A percentile compares a stretch with the other conserved stretches of the same genome.
These are phyloP conservation scores for Exophiala oligosperma DNA, from an alignment of 2,329 filamentous ascomycete genomes.

Conservation along the genomic window DNA sequence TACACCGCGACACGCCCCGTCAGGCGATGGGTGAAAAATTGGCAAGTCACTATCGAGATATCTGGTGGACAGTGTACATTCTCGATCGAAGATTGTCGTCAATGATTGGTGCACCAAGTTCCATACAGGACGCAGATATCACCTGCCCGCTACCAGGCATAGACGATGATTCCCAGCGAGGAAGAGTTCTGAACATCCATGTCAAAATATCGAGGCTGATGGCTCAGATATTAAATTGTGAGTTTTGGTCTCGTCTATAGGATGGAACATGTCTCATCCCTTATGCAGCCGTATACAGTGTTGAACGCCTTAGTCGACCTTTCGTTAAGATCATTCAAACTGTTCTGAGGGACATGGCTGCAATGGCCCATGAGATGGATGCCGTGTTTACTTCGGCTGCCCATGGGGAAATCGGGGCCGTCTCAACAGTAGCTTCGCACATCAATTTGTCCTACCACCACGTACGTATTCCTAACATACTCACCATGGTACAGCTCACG, in stretches of 20 bases:
- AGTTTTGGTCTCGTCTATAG: conserved; percentile 21
- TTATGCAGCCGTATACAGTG: not conserved
- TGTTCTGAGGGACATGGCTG: not conserved
- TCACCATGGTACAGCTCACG: not conserved
- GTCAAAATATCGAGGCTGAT: conserved; percentile 49
- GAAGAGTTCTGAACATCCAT: conserved; percentile 45
- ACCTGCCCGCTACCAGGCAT: conserved; percentile 48
- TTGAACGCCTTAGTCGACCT: not conserved
- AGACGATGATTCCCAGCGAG: conserved; percentile 39
- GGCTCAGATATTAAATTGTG: conserved; percentile 48
- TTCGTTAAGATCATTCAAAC: not conserved
- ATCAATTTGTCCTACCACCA: conserved; percentile 1
- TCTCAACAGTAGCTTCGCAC: not conserved
- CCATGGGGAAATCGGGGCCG: not conserved
- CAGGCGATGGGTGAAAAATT: conserved; percentile 42
- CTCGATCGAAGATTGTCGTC: conserved; percentile 56
- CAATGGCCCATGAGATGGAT: conserved; percentile 2
- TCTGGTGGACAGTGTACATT: conserved; percentile 58
- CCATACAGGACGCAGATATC: conserved; percentile 53
- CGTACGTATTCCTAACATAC: not conserved
- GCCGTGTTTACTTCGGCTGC: not conserved
- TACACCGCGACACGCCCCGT: conserved; percentile 53
- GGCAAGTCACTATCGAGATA: conserved; percentile 49
- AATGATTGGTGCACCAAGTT: conserved; percentile 53
- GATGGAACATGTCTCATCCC: not conserved